Evolutionary conservation across 495 filamentous ascomycete species (phyloP), one percentile per base, ranked within the genome.

Genomic region (Podospora australis): DNA sequence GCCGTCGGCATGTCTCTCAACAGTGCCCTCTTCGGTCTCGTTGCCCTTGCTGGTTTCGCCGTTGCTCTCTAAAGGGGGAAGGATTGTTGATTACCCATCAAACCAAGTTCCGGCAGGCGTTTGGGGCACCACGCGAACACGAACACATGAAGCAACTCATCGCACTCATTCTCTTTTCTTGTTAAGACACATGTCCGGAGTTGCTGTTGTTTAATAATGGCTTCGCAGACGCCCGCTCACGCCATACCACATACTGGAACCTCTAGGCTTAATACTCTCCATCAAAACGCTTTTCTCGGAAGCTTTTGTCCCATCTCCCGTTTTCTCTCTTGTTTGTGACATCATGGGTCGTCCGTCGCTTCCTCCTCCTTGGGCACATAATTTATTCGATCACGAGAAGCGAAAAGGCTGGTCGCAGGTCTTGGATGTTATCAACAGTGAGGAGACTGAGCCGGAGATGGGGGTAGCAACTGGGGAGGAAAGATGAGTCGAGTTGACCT

Each of bases 1-100:
- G 65, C 67, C 24, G 57, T 60, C 23, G 56, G 57, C 24, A 35
- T 67, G 21, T 29, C 55, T 32, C 42, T 61, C 52, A 73, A 66
- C 62, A 60, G 56, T 9, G 63, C 61, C n/a, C 56, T 72, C 9
- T 48, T 71, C 41, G 65, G 60, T 23, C 56, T 73, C 8, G 65
- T 64, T 38, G 62, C 63, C 44, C 42, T 70, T 10, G 70, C 60
- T 48, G 69, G 56, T 28, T 36, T 73, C 36, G 61, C 69, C 46
- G 50, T 58, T 43, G 49, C 59, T 23, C 49, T 68, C 52, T 65
- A 60, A 65, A 45, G 3, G 14, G 16, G 2, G 3, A 8, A 13
- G 4, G 11, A 23, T 42, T 21, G 39, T 14, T n/a, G n/a, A n/a
- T n/a, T n/a, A 22, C 14, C 11, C 4, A 6, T 4, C 39, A 3